Percentiles rank a stretch among this genome's conserved stretches.
These are phyloP conservation scores for Tolypocladium paradoxum DNA, from an alignment of 2,329 filamentous ascomycete genomes.

Conservation along the genomic window DNA sequence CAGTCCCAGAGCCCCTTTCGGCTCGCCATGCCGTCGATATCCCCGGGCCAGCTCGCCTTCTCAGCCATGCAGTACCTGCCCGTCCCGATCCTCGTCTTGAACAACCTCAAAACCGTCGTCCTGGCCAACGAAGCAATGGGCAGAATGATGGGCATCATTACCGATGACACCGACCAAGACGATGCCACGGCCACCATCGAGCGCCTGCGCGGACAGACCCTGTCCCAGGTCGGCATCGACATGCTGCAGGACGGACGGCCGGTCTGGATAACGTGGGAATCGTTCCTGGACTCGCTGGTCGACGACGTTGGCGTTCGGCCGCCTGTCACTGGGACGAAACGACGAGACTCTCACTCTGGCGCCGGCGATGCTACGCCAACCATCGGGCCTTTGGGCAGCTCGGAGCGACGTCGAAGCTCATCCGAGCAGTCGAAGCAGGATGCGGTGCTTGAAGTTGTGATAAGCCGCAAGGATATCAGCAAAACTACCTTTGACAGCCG, in stretches of 20 bases:
- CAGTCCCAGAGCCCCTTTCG: slow-evolving; percentile 27
- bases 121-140: slow-evolving; percentile 70
- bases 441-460: slow-evolving; percentile 56
- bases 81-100: slow-evolving; percentile 59
- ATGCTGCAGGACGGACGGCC: slow-evolving; percentile 57
- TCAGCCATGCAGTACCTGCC: slow-evolving; percentile 65
- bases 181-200: slow-evolving; percentile 40
- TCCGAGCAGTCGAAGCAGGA: slow-evolving; percentile 35
- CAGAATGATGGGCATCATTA: slow-evolving; percentile 50
- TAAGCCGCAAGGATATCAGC: slow-evolving; percentile 38
- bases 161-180: slow-evolving; percentile 27
- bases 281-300: slow-evolving; percentile 44
- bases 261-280: slow-evolving; percentile 48
- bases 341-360: slow-evolving; percentile 14
- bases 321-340: slow-evolving; percentile 11
- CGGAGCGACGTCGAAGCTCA: slow-evolving; percentile 20
- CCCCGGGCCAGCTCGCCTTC: slow-evolving; percentile 47
- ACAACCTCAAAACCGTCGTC: slow-evolving; percentile 56
- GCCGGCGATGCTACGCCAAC: slow-evolving; percentile 28
- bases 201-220: slow-evolving; percentile 50
- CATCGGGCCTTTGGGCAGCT: slow-evolving; percentile 10
- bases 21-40: slow-evolving; percentile 34
- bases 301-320: slow-evolving; percentile 27
- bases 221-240: slow-evolving; percentile 63
- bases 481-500: slow-evolving; percentile 25